Evolutionary conservation across 1,284 basidiomycete species (phyloP).

Genomic region (Marasmius sp.): DNA sequence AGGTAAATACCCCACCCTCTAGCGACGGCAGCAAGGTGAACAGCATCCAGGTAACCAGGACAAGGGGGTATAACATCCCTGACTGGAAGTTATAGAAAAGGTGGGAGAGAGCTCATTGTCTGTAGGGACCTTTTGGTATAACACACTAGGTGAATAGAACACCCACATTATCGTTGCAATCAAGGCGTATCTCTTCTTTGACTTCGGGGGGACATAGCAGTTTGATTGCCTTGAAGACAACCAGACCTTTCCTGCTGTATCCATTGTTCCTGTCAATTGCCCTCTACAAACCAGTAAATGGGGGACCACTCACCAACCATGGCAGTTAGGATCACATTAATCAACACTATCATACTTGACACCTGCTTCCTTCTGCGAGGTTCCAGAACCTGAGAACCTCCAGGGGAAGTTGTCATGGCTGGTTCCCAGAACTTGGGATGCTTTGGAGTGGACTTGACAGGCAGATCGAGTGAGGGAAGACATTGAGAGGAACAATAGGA

Average conservation of each 20-base stretch:
- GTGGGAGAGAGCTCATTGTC: background rate
- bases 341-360: too few relatives aligned
- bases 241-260: background rate
- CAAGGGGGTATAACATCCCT: background rate
- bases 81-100: background rate
- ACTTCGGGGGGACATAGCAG: background rate
- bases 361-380: too few relatives aligned
- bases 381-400: too few relatives aligned
- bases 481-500: too few relatives aligned
- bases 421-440: too few relatives aligned
- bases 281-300: too few relatives aligned
- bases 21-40: background rate
- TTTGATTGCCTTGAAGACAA: background rate
- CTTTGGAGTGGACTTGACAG: too few relatives aligned
- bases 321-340: background rate
- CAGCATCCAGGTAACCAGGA: background rate
- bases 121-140: background rate
- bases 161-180: background rate
- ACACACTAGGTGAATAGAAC: background rate
- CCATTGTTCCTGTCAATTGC: background rate
- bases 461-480: too few relatives aligned
- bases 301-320: background rate
- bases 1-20: background rate
- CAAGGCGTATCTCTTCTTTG: background rate
- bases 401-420: too few relatives aligned